Conservation (phyloP, 2,329 filamentous ascomycete species). For the Sclerotinia borealis region DNA sequence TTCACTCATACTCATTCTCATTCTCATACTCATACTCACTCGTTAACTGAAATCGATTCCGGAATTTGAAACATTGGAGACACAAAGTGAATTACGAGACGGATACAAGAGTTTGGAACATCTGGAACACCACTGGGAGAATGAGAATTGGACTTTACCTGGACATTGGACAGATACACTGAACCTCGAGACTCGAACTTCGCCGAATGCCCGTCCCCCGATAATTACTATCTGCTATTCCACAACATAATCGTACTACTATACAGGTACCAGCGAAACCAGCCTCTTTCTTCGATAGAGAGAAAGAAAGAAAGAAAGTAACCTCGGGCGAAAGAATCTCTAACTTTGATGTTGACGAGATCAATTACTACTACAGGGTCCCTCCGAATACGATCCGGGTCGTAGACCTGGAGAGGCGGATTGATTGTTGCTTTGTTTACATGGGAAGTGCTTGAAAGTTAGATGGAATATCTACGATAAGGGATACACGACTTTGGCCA, state of each 20-base stretch:
- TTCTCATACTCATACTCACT: not conserved
- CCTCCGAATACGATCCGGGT: conserved; percentile 16
- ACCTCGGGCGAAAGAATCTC: not conserved
- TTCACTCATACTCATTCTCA: not conserved
- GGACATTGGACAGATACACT: not conserved
- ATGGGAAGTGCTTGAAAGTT: conserved; percentile 1
- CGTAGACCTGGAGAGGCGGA: conserved; percentile 15
- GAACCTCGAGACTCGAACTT: not conserved
- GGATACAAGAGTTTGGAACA: not conserved
- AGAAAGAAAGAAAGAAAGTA: not conserved
- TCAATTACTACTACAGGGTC: conserved; percentile 13
- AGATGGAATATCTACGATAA: conserved; percentile 9
- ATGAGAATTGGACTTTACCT: not conserved
- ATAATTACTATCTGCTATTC: not conserved
- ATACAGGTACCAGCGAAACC: not conserved
- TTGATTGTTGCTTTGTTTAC: not conserved
- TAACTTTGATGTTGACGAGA: conserved; percentile 6
- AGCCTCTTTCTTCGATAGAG: conserved; percentile 2
- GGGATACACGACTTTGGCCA: not conserved
- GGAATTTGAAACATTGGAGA: conserved; percentile 7
- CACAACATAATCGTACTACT: conserved; percentile 9
- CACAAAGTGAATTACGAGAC: not conserved
- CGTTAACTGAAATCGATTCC: not conserved
- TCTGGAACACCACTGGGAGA: not conserved
- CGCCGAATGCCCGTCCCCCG: conserved; percentile 1